phyloP scores from a whole-genome alignment of 345 rosid genomes.

The Anastatica hierochuntica region DNA sequence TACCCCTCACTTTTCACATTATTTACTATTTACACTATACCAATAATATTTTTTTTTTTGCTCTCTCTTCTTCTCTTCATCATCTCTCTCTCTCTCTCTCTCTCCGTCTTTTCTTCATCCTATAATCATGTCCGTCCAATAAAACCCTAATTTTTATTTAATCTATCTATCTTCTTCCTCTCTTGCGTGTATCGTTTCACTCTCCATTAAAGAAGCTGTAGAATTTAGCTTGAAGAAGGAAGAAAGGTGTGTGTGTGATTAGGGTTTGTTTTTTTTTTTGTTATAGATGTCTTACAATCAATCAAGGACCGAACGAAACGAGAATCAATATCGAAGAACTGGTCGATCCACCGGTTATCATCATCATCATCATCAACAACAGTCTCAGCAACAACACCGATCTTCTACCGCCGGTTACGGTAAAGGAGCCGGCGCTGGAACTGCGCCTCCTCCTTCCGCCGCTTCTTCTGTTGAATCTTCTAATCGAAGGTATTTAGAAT shows the following conservation, averaged over 20 bases:
- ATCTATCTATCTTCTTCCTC: too few relatives aligned
- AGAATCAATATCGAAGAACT: constrained; percentile 48
- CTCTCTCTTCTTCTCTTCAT: neutral
- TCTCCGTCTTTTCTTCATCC: constrained; percentile 13
- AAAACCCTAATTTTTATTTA: constrained; percentile 79
- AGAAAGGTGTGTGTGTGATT: constrained; percentile 1
- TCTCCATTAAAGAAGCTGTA: constrained; percentile 14
- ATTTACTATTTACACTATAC: neutral
- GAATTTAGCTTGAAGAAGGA: constrained; percentile 11
- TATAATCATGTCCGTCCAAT: constrained; percentile 44
- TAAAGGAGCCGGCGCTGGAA: constrained; percentile 68
- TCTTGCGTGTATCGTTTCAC: constrained; percentile 24
- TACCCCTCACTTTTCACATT: neutral
- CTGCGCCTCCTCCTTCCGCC: constrained; percentile 53
- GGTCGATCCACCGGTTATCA: constrained; percentile 63
- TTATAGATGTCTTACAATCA: constrained; percentile 97
- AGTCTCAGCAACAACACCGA: constrained; percentile 45
- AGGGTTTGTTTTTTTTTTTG: too few relatives aligned
- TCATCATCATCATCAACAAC: constrained; percentile 46
- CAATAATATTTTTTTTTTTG: neutral
- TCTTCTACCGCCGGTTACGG: constrained; percentile 51
- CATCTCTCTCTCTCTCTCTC: neutral
- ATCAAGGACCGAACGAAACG: constrained; percentile 75
- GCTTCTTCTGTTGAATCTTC: constrained; percentile 46
- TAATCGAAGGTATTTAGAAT: constrained; percentile 49